phyloP scores from a whole-genome alignment of 176 grass and related monocot genomes.

The Hyparrhenia diplandra region DNA sequence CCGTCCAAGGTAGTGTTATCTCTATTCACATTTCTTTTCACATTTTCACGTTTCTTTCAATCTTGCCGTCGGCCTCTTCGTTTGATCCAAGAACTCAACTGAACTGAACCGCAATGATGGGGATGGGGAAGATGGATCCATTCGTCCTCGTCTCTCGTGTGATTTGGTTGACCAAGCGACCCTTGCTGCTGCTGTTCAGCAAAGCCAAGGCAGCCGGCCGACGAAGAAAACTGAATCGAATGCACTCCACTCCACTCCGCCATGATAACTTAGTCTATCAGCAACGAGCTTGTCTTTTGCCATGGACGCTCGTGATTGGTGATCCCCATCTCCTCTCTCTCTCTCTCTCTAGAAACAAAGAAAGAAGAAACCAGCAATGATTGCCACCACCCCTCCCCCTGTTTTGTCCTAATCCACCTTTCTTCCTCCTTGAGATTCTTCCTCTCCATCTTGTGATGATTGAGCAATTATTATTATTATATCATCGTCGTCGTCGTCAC shows the following conservation, averaged over 20 bases:
- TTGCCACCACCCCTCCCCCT: conserved; percentile 24
- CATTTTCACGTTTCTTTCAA: not conserved
- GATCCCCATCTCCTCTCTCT: conserved; percentile 9
- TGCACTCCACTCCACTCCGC: not conserved
- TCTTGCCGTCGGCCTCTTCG: not conserved
- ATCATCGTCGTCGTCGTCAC: not conserved
- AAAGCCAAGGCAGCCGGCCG: not conserved
- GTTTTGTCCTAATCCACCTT: conserved; percentile 49
- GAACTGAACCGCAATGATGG: not conserved
- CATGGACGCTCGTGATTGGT: conserved; percentile 5
- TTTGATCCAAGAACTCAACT: not conserved
- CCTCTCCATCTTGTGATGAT: conserved; percentile 10
- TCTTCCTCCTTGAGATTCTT: conserved; percentile 35
- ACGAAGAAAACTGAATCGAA: not conserved
- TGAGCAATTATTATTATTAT: conserved; percentile 38
- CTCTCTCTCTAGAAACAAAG: not conserved
- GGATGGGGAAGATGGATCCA: not conserved
- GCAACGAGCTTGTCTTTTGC: not conserved
- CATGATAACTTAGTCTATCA: not conserved
- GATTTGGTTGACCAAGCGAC: not conserved
- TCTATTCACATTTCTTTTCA: too few species aligned
- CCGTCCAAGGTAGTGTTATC: conserved; percentile 40
- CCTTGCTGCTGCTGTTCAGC: not conserved
- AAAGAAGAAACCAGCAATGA: conserved; percentile 31
- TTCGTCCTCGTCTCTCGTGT: not conserved